A percentile compares a stretch with the other conserved stretches of the same genome.
phyloP scores from a whole-genome alignment of 495 filamentous ascomycete genomes.

The Talaromyces stipitatus region DNA sequence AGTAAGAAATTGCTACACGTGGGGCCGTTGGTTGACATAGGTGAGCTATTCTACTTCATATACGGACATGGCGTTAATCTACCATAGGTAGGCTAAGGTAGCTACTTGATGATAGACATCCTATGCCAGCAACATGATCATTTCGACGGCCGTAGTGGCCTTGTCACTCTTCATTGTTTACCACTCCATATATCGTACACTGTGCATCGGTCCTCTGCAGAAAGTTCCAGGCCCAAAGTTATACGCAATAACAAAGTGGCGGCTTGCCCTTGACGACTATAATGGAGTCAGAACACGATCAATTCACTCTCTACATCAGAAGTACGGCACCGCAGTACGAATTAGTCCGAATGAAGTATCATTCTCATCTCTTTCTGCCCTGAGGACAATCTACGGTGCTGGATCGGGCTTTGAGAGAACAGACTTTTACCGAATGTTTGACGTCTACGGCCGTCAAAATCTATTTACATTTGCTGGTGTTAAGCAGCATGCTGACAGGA shows the following conservation, averaged over 20 bases:
- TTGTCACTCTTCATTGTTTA: not conserved
- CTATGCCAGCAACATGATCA: not conserved
- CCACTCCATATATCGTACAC: not conserved
- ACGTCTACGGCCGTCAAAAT: slow-evolving; percentile 26
- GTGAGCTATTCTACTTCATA: not conserved
- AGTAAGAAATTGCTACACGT: not conserved
- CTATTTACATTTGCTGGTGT: slow-evolving; percentile 26
- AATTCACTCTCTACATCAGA: slow-evolving; percentile 22
- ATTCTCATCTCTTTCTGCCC: slow-evolving; percentile 19
- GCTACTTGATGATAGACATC: not conserved
- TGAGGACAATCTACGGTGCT: slow-evolving; percentile 32
- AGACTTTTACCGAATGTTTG: slow-evolving; percentile 35
- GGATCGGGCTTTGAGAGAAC: slow-evolving; percentile 30
- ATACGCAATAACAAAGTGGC: slow-evolving; percentile 18
- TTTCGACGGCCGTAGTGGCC: not conserved
- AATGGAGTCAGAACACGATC: slow-evolving; percentile 21
- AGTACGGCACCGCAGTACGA: slow-evolving; percentile 31
- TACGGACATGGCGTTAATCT: not conserved
- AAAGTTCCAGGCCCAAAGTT: slow-evolving; percentile 20
- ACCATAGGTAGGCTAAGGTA: too few relatives aligned
- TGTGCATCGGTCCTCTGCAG: not conserved
- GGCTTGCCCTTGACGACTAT: slow-evolving; percentile 23
- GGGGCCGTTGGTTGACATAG: not conserved
- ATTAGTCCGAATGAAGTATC: slow-evolving; percentile 35
- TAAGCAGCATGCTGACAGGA: slow-evolving; percentile 25